Percentiles rank a stretch among this genome's conserved stretches.
phyloP scores from a whole-genome alignment of 2,329 filamentous ascomycete genomes.

The Aspergillus piperis region DNA sequence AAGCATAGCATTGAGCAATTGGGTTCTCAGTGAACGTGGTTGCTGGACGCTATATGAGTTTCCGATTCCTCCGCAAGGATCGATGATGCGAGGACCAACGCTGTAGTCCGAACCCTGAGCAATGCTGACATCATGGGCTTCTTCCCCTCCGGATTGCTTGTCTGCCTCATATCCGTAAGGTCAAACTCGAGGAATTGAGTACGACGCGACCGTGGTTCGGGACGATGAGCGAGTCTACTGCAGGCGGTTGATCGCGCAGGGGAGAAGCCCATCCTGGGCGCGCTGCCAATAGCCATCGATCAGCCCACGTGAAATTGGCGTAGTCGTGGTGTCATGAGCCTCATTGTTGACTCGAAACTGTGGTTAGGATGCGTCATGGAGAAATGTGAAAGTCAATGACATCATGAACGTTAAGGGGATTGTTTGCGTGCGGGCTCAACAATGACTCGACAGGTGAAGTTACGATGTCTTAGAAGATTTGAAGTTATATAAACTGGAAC shows the following conservation, averaged over 20 bases:
- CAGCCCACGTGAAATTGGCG: constrained; percentile 9
- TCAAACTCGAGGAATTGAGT: constrained; percentile 12
- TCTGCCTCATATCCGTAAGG: neutral
- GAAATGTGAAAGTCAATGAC: constrained; percentile 11
- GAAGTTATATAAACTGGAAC: neutral
- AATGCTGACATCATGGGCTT: constrained; percentile 22
- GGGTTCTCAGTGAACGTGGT: neutral
- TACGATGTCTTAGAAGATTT: too few species aligned
- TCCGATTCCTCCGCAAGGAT: neutral
- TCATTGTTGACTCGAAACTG: neutral
- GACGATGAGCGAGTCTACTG: neutral
- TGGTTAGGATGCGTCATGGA: constrained; percentile 9
- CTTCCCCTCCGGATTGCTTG: neutral
- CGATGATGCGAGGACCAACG: constrained; percentile 2
- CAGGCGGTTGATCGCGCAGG: neutral
- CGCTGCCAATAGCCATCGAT: neutral
- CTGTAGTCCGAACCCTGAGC: constrained; percentile 3
- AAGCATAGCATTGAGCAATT: constrained; percentile 1
- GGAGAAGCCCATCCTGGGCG: neutral
- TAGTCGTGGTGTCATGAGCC: constrained; percentile 23
- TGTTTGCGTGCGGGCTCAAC: neutral
- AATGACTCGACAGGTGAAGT: neutral
- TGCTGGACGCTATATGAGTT: constrained; percentile 7
- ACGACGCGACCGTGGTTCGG: constrained; percentile 10
- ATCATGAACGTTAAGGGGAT: constrained; percentile 1